Conservation (phyloP, 2,329 filamentous ascomycete species). For the Ceratocystis colombiana region DNA sequence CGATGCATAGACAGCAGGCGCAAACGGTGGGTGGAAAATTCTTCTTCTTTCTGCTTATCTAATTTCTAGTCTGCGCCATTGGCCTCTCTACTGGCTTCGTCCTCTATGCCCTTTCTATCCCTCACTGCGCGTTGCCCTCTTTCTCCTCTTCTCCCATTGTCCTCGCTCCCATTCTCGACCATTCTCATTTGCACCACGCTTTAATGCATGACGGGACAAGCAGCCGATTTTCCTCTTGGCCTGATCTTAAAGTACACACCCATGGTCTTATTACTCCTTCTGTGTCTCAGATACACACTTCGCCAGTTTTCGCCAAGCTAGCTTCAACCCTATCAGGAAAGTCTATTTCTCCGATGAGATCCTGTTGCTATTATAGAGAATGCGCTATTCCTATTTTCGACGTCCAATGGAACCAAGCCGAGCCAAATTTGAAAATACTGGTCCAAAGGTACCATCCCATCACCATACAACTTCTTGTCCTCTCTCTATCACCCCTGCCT, state of each 20-base stretch:
- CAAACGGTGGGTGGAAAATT: too few species aligned
- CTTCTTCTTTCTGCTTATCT: too few species aligned
- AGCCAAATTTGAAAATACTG: background rate
- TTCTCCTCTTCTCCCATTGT: background rate
- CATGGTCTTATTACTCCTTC: constrained; percentile 11
- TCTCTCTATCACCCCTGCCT: too few species aligned
- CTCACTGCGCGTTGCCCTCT: background rate
- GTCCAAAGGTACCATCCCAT: constrained; percentile 12
- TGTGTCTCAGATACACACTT: constrained; percentile 12
- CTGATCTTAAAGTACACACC: background rate
- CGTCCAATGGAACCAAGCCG: background rate
- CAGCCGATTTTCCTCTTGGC: constrained; percentile 8
- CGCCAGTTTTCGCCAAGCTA: constrained; percentile 15
- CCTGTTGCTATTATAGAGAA: constrained; percentile 13
- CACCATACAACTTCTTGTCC: background rate
- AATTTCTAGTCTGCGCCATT: too few species aligned
- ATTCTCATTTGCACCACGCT: background rate
- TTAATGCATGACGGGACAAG: constrained; percentile 9
- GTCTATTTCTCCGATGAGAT: constrained; percentile 6
- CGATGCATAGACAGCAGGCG: too few species aligned
- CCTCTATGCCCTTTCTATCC: background rate
- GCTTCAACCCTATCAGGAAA: constrained; percentile 8
- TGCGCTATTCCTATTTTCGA: constrained; percentile 7
- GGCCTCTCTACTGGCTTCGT: too few species aligned
- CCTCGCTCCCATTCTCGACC: background rate